Base-by-base conservation (phyloP, 495 filamentous ascomycete genomes). In the Chaetomium fimeti region DNA sequence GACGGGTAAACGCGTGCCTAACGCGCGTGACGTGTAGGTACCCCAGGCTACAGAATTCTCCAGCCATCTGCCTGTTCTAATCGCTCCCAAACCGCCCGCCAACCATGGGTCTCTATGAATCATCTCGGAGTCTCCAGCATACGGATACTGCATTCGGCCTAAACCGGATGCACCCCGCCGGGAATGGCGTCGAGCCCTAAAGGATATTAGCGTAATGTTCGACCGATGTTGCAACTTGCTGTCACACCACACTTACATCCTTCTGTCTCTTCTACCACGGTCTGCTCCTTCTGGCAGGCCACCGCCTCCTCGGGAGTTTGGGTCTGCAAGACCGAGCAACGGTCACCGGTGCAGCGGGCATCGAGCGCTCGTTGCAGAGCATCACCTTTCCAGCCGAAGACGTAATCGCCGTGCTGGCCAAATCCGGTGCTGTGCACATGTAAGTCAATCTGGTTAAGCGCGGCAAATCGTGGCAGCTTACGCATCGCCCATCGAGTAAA, bases 381-480 rank as follows among this genome's bases (percentile, higher is more conserved):
- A 29, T 81, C 76, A 47, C 74, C 80, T 65, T 82, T 75, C 80
- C 81, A 83, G 16, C 81, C 80, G 68, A 82, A 83, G 49, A 83
- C 65, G 66, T 83, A 83, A 57, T 83, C 81, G 36, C 79, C 81
- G 63, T 82, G 81, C 18, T 79, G 75, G 16, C 76, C 75, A 57
- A 77, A 76, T 11, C 81, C 79, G 45, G 72, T 73, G 0, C 75
- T 72, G 20, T 11, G 22, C 22, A 15, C 7, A 51, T 2, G 60
- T 52, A 6, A 49, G n/a, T 16, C 22, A 20, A 49, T 32, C n/a
- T n/a, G 29, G 29, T 32, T 32, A n/a, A 48, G 18, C 45, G 22
- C 18, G 6, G 3, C 45, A 7, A 57, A 54, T 36, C 32, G 32
- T 18, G 40, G 15, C 9, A 1, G 53, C 69, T 61, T 47, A 70